These are phyloP conservation scores for Asterionellopsis glacialis DNA, from an alignment of 108 stramenopile species.

Conservation along the genomic window DNA sequence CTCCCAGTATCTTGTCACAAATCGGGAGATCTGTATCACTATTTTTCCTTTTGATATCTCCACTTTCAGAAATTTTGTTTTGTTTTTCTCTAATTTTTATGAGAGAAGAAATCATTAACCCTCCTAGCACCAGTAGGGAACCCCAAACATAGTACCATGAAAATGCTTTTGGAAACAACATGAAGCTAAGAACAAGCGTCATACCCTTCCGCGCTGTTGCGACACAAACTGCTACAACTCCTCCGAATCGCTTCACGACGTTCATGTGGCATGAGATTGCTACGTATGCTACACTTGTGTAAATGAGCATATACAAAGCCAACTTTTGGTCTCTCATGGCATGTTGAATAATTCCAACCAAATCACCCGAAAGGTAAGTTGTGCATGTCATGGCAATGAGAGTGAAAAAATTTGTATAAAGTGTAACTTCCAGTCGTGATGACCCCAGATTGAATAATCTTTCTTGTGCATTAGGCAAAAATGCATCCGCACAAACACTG, in stretches of 20 bases:
- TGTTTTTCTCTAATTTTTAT: constrained; percentile 33
- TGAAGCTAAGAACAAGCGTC: constrained; percentile 79
- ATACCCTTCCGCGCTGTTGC: constrained; percentile 93
- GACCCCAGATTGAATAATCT: constrained; percentile 69
- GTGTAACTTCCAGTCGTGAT: constrained; percentile 84
- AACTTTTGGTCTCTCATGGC: constrained; percentile 41
- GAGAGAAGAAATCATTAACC: constrained; percentile 70
- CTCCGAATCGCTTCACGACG: constrained; percentile 89
- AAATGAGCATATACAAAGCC: constrained; percentile 58
- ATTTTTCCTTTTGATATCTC: too few species aligned
- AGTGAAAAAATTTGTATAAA: constrained; percentile 89
- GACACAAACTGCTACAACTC: constrained; percentile 88
- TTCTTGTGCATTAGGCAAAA: constrained; percentile 95
- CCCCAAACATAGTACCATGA: constrained; percentile 87
- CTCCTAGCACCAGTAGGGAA: constrained; percentile 83
- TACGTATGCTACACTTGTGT: constrained; percentile 86
- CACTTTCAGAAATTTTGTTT: too few species aligned
- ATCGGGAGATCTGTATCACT: too few species aligned
- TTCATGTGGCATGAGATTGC: constrained; percentile 91
- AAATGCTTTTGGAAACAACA: constrained; percentile 90
- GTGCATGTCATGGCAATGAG: constrained; percentile 82
- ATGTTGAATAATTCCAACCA: constrained; percentile 65
- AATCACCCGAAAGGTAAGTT: constrained; percentile 79
- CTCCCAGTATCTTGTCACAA: too few species aligned
- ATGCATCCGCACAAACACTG: constrained; percentile 88